These are phyloP conservation scores for Cordyceps javanica DNA, from an alignment of 2,329 filamentous ascomycete species.

Conservation along the genomic window DNA sequence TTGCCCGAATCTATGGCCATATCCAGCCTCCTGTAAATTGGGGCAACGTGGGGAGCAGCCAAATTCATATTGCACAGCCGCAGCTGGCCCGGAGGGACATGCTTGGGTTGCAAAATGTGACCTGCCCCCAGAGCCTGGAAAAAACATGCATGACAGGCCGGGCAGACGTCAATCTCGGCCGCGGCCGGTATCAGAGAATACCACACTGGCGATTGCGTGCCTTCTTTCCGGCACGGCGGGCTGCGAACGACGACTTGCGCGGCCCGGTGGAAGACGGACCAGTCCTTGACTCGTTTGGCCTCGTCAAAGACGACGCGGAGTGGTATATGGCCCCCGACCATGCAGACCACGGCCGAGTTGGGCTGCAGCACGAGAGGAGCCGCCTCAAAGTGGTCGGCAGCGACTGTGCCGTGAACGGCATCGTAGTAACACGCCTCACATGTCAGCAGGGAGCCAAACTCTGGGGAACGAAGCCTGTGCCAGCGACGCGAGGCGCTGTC, in stretches of 20 bases:
- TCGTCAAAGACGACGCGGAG: not conserved
- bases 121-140: not conserved
- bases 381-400: not conserved
- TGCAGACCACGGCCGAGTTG: not conserved
- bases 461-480: not conserved
- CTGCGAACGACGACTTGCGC: not conserved
- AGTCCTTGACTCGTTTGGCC: not conserved
- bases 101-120: not conserved
- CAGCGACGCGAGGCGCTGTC: not conserved
- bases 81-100: not conserved
- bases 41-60: not conserved
- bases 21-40: not conserved
- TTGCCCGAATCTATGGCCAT: not conserved
- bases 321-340: not conserved
- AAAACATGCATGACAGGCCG: not conserved
- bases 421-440: conserved; percentile 10
- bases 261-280: not conserved
- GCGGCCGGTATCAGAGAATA: not conserved
- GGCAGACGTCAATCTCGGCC: conserved; percentile 1
- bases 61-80: conserved; percentile 1
- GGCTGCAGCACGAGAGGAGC: not conserved
- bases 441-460: not conserved
- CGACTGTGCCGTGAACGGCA: not conserved
- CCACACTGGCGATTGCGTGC: not conserved
- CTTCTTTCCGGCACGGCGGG: not conserved